Evolutionary conservation across 306 rosid species (phyloP), one percentile per base, ranked within the genome.

Genomic region (Coriaria nepalensis): DNA sequence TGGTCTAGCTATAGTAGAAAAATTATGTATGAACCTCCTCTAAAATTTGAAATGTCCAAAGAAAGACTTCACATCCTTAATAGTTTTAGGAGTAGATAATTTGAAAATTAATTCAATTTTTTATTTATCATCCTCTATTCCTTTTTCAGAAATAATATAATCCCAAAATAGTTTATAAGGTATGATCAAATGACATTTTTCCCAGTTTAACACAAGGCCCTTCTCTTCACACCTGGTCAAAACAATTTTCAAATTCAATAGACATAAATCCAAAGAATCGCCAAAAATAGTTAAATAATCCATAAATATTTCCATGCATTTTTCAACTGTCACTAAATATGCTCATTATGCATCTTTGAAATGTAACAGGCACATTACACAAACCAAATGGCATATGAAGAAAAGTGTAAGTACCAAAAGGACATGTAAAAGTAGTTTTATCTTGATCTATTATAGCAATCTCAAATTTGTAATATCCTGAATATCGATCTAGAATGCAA

Each of bases 251-350:
- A 45, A 45, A 47, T 47, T 47, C 8, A 6, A 8, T 11, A 53
- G 8, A n/a, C 57, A 53, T 2, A 3, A 6, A 53, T 40, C 37
- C 39, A 6, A 53, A 40, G 58, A 20, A 9, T 13, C 12, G 6
- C 45, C 3, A 52, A 52, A 52, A 5, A 38, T 5, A 6, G 44
- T 37, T 0, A 52, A 37, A n/a, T 53, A 15, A 40, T 40, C 58
- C 38, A 53, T 53, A 4, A 40, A 53, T 2, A 53, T 8, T 1
- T 53, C 11, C 9, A 53, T 10, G 11, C 13, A 53, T 5, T 32
- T 40, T 13, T 53, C 48, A 29, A 53, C 13, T 52, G 6, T 37
- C 45, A 37, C 44, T 13, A 13, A 52, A 52, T 5, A 38, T 52
- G 2, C 44, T 6, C 2, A 52, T 6, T 44, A 52, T 52, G 38